Evolutionary conservation across 768 basidiomycete species (phyloP).

Genomic region (Mycena olivaceomarginata): DNA sequence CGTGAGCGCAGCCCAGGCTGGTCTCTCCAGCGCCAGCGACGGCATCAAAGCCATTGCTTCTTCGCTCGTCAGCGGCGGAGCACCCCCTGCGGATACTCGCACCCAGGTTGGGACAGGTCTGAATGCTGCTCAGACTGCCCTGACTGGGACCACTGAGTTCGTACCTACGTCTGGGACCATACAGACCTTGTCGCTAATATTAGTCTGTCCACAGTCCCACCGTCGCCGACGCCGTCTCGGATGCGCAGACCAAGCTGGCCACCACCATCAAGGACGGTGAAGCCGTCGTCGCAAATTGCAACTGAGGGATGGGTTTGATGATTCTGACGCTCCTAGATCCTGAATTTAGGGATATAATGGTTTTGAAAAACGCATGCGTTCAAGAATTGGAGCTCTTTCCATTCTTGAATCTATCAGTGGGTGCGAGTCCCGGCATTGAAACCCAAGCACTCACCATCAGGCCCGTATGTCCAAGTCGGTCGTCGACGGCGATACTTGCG

Average conservation of each 20-base stretch:
- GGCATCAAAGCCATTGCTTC: too few species aligned
- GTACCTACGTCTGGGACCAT: background rate
- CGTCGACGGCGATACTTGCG: too few species aligned
- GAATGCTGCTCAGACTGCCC: slow-evolving; percentile 41
- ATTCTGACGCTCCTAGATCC: too few species aligned
- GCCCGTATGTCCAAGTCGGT: too few species aligned
- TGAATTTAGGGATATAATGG: too few species aligned
- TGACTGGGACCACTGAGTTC: slow-evolving; percentile 38
- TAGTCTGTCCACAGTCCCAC: background rate
- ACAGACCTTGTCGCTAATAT: background rate
- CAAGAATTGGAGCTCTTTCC: too few species aligned
- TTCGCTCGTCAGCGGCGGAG: slow-evolving; percentile 44
- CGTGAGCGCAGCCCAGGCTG: too few species aligned
- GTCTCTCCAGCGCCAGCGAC: too few species aligned
- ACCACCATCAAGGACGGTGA: slow-evolving; percentile 26
- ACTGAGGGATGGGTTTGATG: background rate
- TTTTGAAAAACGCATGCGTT: too few species aligned
- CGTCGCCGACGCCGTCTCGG: slow-evolving; percentile 2
- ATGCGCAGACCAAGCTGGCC: slow-evolving; percentile 38
- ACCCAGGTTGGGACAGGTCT: slow-evolving; percentile 44
- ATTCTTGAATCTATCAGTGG: too few species aligned
- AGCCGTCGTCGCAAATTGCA: slow-evolving; percentile 35
- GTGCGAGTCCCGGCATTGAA: too few species aligned
- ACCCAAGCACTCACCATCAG: too few species aligned
- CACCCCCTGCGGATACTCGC: slow-evolving; percentile 45